These are phyloP conservation scores for Neostapfia colusana DNA, from an alignment of 176 grass and related monocot species.

Conservation along the genomic window DNA sequence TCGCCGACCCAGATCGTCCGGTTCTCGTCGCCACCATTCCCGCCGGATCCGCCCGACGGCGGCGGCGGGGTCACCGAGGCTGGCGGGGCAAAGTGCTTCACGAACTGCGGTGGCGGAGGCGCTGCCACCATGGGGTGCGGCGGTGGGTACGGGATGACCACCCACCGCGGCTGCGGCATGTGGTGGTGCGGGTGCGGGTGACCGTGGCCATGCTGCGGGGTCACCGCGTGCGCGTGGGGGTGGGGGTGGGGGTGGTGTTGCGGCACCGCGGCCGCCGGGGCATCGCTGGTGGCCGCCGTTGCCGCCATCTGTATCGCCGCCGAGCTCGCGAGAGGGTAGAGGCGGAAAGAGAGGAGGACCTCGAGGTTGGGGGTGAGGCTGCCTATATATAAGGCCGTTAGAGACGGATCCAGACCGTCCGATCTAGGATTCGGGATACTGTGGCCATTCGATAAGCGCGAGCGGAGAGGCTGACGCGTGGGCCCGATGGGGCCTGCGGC, in stretches of 20 bases:
- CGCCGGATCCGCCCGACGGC: constrained; percentile 40
- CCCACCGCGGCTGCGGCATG: constrained; percentile 63
- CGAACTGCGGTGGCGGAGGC: constrained; percentile 48
- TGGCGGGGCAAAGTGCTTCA: constrained; percentile 46
- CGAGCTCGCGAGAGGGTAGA: constrained; percentile 38
- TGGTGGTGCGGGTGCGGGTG: constrained; percentile 50
- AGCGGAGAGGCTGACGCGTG: constrained; percentile 31
- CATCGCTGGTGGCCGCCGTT: constrained; percentile 30
- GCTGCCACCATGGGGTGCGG: constrained; percentile 51
- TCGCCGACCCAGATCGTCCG: constrained; percentile 67
- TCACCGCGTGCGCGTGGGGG: constrained; percentile 10
- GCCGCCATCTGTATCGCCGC: constrained; percentile 49
- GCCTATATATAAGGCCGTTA: constrained; percentile 33
- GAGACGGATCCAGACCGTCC: constrained; percentile 39
- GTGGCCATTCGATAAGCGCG: constrained; percentile 23
- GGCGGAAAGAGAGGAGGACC: constrained; percentile 34
- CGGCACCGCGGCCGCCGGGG: constrained; percentile 17
- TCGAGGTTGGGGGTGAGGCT: constrained; percentile 23
- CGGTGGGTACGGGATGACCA: constrained; percentile 56
- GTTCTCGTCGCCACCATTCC: constrained; percentile 55
- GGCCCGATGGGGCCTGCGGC: not conserved
- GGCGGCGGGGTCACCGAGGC: constrained; percentile 50
- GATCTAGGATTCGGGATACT: constrained; percentile 44
- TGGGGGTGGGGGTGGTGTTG: constrained; percentile 24
- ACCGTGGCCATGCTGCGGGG: constrained; percentile 9